These are phyloP conservation scores for Umbellularia californica DNA, from an alignment of 164 flowering plant species.

Conservation along the genomic window DNA sequence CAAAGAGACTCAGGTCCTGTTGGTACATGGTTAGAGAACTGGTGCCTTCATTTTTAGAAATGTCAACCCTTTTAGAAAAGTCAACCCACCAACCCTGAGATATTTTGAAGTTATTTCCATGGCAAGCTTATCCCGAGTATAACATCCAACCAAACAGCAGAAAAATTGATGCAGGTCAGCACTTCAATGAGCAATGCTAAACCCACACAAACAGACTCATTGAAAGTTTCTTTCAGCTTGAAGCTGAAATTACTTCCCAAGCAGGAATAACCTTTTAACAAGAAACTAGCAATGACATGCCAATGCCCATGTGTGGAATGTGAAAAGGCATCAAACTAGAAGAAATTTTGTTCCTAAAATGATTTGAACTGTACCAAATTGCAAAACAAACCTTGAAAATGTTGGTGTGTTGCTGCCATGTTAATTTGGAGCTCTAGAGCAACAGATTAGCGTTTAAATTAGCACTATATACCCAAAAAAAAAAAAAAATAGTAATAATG, in stretches of 20 bases:
- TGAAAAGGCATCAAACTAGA: no score
- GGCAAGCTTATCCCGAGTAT: neutral
- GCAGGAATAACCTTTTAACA: neutral
- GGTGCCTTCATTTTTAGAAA: no score
- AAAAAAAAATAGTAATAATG: no score
- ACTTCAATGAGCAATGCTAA: neutral
- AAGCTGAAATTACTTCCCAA: neutral
- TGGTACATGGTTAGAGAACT: no score
- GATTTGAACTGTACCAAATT: no score
- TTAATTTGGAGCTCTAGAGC: neutral
- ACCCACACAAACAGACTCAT: neutral
- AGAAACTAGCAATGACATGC: neutral
- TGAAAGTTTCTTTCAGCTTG: neutral
- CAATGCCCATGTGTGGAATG: neutral
- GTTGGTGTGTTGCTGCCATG: neutral
- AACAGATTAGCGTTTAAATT: neutral
- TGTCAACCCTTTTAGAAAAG: no score
- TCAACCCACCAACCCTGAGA: no score
- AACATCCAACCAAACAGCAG: neutral
- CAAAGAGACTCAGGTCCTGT: no score
- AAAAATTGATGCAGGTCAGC: neutral
- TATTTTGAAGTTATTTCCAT: no score
- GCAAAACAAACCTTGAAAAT: neutral
- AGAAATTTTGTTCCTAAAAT: neutral
- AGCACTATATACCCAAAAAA: neutral